Base-by-base conservation (phyloP, 1,139 yeast species). In the Protomyces pachydermus region DNA sequence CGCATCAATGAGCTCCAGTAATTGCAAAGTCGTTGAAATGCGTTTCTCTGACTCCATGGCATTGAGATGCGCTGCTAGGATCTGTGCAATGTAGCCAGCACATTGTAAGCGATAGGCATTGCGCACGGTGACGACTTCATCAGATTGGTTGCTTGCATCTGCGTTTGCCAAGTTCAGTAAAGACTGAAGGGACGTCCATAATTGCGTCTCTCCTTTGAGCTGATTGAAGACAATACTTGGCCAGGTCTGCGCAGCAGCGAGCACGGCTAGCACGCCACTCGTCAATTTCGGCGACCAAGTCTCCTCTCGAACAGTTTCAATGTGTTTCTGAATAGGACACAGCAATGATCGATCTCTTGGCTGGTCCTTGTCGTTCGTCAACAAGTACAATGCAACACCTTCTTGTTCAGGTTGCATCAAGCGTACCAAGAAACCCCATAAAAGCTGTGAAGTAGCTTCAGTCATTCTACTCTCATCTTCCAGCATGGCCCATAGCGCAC, bases 371-470 rank as follows among this genome's bases (percentile, higher is more conserved):
- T 69, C 69, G 20, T 18, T 28, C 25, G 48, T 42, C 65, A 72
- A 67, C 56, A 70, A 52, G 67, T 75, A 68, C 55, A 73, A 79
- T 51, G 77, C 73, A 32, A 77, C 82, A 68, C 67, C 68, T 6
- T 65, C 64, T 39, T 85, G 86, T 66, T 82, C 77, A 1, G 96
- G 96, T 58, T 89, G 87, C 53, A 90, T 78, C 67, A 93, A 83
- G 54, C 88, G 78, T 60, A 88, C 87, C 0, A 96, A 81, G 37
- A 91, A 76, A 0, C 98, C 95, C 75, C 93, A 97, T 65, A 86
- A 83, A 8, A 89, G 85, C 68, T 82, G 83, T 80, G 88, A 81
- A 4, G 89, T 86, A 0, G 91, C 81, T n/a, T 93, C 81, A 67
- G 91, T 83, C 69, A 90, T 88, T 65, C 82, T 84, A 70, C 88